Conservation (phyloP, 179 eudicot species). For the Dionaea muscipula region DNA sequence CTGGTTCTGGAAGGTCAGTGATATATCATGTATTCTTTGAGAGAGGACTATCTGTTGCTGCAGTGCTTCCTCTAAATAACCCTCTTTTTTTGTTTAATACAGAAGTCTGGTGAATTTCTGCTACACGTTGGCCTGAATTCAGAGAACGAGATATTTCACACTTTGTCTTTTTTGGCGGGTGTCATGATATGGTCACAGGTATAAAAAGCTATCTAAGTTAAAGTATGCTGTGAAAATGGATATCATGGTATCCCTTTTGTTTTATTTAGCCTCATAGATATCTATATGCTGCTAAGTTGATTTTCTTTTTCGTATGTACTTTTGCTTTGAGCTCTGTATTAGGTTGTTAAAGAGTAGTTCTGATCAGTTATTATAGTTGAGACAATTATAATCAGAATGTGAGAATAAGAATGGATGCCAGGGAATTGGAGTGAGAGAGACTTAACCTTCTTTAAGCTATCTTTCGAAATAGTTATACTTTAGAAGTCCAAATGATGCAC, state of each 20-base stretch:
- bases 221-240: not conserved
- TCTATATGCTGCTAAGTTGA: too few relatives aligned
- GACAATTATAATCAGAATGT: too few relatives aligned
- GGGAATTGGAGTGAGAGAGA: too few relatives aligned
- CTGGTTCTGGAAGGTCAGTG: constrained; percentile 86
- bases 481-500: too few relatives aligned
- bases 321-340: too few relatives aligned
- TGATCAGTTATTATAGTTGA: too few relatives aligned
- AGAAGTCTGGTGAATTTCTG: constrained; percentile 61
- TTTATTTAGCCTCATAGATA: not conserved
- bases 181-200: constrained; percentile 98
- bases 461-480: too few relatives aligned
- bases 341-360: too few relatives aligned
- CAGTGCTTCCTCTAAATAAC: constrained; percentile 7
- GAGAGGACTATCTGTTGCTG: not conserved
- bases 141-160: constrained; percentile 80
- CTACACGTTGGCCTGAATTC: constrained; percentile 46
- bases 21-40: constrained; percentile 5
- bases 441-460: too few relatives aligned
- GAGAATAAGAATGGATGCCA: too few relatives aligned
- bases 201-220: not conserved
- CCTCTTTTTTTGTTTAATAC: constrained; percentile 9
- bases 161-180: constrained; percentile 81
- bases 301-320: too few relatives aligned
- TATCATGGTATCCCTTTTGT: not conserved